A percentile compares a stretch with the other conserved stretches of the same genome.
Evolutionary conservation across 441 rosid species (phyloP).

Genomic region (Pelargonium australe): DNA sequence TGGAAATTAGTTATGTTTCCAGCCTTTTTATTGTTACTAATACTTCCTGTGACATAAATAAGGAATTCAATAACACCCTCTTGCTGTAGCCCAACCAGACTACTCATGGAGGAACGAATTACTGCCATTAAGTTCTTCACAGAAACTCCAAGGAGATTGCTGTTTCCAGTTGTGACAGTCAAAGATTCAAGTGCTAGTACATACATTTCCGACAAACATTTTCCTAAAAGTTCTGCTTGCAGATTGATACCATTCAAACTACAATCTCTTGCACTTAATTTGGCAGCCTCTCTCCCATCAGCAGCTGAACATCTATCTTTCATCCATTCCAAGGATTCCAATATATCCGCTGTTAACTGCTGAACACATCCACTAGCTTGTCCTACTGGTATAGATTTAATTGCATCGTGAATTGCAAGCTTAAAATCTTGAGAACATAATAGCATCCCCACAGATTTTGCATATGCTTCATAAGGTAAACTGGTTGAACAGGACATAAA

Average conservation of each 20-base stretch:
- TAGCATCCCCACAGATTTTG: slow-evolving; percentile 45
- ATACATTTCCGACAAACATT: slow-evolving; percentile 66
- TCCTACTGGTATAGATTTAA: slow-evolving; percentile 77
- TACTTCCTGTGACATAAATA: slow-evolving; percentile 42
- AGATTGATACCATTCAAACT: slow-evolving; percentile 22
- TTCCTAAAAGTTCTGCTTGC: slow-evolving; percentile 57
- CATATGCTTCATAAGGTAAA: slow-evolving; percentile 32
- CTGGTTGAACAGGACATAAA: slow-evolving; percentile 20
- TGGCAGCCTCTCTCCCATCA: slow-evolving; percentile 31
- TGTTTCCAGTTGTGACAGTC: slow-evolving; percentile 64
- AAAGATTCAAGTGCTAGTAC: slow-evolving; percentile 58
- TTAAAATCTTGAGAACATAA: slow-evolving; percentile 50
- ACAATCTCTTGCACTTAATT: slow-evolving; percentile 20
- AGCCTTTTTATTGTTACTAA: slow-evolving; percentile 23
- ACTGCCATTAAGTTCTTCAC: slow-evolving; percentile 46
- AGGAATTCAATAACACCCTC: slow-evolving; percentile 45
- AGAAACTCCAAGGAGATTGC: slow-evolving; percentile 55
- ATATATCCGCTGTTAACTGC: slow-evolving; percentile 52
- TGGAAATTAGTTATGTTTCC: slow-evolving; percentile 22
- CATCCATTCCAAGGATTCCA: slow-evolving; percentile 67
- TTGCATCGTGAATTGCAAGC: slow-evolving; percentile 48
- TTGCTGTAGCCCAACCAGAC: slow-evolving; percentile 43
- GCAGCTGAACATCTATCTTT: slow-evolving; percentile 31
- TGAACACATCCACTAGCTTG: slow-evolving; percentile 67
- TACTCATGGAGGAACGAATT: slow-evolving; percentile 50